Conservation (phyloP, 2,329 filamentous ascomycete genomes). For the Aspergillus ruber region DNA sequence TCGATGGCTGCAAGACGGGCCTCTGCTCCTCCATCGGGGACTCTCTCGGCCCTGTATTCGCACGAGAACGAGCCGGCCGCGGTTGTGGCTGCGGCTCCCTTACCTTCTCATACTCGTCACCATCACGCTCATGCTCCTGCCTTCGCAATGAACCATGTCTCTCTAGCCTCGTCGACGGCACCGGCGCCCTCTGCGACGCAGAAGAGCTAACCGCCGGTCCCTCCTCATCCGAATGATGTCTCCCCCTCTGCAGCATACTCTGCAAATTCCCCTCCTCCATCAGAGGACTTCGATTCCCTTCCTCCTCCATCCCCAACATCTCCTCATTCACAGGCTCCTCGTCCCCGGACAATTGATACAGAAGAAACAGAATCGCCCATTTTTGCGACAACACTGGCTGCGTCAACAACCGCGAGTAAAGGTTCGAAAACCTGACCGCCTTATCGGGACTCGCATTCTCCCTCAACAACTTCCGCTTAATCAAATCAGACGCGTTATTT, state of each 20-base stretch:
- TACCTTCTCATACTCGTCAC: slow-evolving; percentile 14
- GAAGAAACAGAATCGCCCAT: slow-evolving; percentile 90
- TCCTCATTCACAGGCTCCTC: slow-evolving; percentile 22
- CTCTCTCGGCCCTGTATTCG: slow-evolving; percentile 16
- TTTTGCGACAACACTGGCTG: slow-evolving; percentile 90
- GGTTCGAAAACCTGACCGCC: slow-evolving; percentile 78
- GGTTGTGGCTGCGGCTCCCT: slow-evolving; percentile 3
- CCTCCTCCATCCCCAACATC: slow-evolving; percentile 17
- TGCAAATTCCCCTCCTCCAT: slow-evolving; percentile 35
- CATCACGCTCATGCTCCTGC: slow-evolving; percentile 15
- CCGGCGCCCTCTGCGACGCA: slow-evolving; percentile 28
- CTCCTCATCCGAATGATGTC: slow-evolving; percentile 28
- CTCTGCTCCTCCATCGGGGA: slow-evolving; percentile 13
- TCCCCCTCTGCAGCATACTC: slow-evolving; percentile 26
- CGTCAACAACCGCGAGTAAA: slow-evolving; percentile 83
- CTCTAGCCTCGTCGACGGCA: slow-evolving; percentile 13
- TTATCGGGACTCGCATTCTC: slow-evolving; percentile 67
- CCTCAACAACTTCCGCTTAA: slow-evolving; percentile 78
- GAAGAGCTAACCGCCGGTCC: slow-evolving; percentile 36
- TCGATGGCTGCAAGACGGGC: slow-evolving; percentile 7
- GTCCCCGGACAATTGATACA: slow-evolving; percentile 74
- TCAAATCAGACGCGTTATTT: slow-evolving; percentile 86
- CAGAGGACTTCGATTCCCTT: slow-evolving; percentile 30
- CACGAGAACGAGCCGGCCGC: slow-evolving; percentile 8
- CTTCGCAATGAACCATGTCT: slow-evolving; percentile 19